These are phyloP conservation scores for Fusarium odoratissimum DNA, from an alignment of 2,329 filamentous ascomycete species.

Conservation along the genomic window DNA sequence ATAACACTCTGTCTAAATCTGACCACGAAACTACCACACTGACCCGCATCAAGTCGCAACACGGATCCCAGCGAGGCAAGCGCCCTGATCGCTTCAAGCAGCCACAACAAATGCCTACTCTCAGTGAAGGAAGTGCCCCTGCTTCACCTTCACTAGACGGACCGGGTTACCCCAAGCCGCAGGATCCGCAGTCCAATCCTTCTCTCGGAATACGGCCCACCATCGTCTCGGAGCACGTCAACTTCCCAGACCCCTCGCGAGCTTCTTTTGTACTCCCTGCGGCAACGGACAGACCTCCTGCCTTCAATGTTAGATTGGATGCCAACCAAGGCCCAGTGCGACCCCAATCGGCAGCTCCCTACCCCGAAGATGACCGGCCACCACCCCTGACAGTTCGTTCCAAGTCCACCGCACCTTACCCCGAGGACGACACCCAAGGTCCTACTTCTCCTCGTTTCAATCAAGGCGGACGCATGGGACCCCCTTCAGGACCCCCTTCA, in stretches of 20 bases:
- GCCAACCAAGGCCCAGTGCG: constrained; percentile 50
- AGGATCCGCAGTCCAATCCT: constrained; percentile 44
- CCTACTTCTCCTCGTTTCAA: constrained; percentile 56
- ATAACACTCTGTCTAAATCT: constrained; percentile 85
- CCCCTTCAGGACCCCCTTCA: constrained; percentile 59
- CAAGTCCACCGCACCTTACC: constrained; percentile 72
- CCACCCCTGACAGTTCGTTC: constrained; percentile 60
- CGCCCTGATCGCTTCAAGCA: constrained; percentile 70
- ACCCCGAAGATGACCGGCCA: constrained; percentile 75
- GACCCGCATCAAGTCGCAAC: constrained; percentile 84
- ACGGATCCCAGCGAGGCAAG: constrained; percentile 74
- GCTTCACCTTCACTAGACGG: constrained; percentile 45
- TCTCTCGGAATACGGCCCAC: constrained; percentile 56
- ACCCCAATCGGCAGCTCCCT: constrained; percentile 71
- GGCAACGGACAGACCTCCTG: constrained; percentile 55
- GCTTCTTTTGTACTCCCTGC: constrained; percentile 50
- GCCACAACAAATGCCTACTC: constrained; percentile 59
- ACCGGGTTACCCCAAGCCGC: constrained; percentile 32
- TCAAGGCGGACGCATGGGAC: constrained; percentile 61
- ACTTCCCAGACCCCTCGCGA: constrained; percentile 61
- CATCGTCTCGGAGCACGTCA: constrained; percentile 53
- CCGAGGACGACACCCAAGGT: constrained; percentile 65
- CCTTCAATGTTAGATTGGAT: constrained; percentile 64
- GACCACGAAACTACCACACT: constrained; percentile 95
- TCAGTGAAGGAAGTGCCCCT: constrained; percentile 57